These are phyloP conservation scores for Aspergillus incahuasiensis DNA, from an alignment of 495 filamentous ascomycete species.

Conservation along the genomic window DNA sequence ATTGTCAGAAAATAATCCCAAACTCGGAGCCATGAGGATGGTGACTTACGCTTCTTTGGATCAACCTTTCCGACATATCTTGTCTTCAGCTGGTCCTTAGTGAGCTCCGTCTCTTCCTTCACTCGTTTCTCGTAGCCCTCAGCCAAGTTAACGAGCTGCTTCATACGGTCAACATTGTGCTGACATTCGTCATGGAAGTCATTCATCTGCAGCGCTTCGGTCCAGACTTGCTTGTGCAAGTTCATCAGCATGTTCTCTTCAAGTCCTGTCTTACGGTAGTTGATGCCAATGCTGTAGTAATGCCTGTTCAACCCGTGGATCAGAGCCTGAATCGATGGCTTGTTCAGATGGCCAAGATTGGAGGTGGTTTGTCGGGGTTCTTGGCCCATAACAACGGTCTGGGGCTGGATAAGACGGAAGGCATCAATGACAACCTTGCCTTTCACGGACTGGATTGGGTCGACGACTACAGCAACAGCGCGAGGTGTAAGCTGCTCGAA, in stretches of 20 bases:
- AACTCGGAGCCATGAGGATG: not conserved
- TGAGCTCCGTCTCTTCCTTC: constrained; percentile 95
- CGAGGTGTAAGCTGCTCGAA: constrained; percentile 97
- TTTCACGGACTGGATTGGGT: constrained; percentile 98
- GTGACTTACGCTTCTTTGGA: constrained; percentile 83
- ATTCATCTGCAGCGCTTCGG: constrained; percentile 93
- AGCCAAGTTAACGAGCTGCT: constrained; percentile 80
- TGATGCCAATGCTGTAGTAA: constrained; percentile 98
- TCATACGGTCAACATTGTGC: constrained; percentile 78
- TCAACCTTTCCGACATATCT: constrained; percentile 98
- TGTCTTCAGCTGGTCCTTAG: constrained; percentile 96
- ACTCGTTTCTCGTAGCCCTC: constrained; percentile 98
- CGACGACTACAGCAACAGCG: constrained; percentile 94
- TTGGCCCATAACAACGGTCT: constrained; percentile 96
- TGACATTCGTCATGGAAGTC: constrained; percentile 83
- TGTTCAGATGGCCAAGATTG: constrained; percentile 96
- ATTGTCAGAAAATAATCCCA: constrained; percentile 19
- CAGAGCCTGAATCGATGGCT: constrained; percentile 97
- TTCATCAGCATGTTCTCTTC: constrained; percentile 99
- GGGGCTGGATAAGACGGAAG: constrained; percentile 97
- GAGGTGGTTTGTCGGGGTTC: constrained; percentile 98
- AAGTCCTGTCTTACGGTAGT: constrained; percentile 94
- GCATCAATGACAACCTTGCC: constrained; percentile 99
- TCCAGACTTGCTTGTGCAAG: constrained; percentile 98
- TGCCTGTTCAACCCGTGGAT: constrained; percentile 97